Conservation (phyloP, 495 filamentous ascomycete species). For the Aspergillus affinis region DNA sequence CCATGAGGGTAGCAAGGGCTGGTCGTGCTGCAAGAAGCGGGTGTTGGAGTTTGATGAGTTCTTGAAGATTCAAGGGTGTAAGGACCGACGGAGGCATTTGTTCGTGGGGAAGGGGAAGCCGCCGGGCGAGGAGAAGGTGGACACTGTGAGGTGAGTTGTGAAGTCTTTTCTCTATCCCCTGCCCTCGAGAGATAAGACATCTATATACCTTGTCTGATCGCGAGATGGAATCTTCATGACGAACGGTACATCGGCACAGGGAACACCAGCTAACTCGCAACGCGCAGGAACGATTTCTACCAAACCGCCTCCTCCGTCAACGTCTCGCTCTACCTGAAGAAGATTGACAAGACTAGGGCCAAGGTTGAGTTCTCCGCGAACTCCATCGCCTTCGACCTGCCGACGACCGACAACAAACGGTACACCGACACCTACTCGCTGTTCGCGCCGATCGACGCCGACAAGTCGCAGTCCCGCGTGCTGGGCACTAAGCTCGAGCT, state of each 20-base stretch:
- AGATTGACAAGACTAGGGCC: conserved; percentile 81
- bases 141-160: conserved; percentile 67
- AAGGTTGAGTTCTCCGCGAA: conserved; percentile 63
- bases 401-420: conserved; percentile 80
- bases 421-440: conserved; percentile 74
- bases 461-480: conserved; percentile 75
- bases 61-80: conserved; percentile 89
- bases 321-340: conserved; percentile 92
- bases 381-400: conserved; percentile 70
- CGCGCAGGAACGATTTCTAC: conserved; percentile 82
- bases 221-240: background rate
- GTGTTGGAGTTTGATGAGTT: conserved; percentile 98
- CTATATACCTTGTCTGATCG: conserved; percentile 4
- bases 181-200: background rate
- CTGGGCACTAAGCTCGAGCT: conserved; percentile 95
- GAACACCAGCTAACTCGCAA: background rate
- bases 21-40: conserved; percentile 91
- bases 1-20: conserved; percentile 97
- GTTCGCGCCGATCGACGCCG: conserved; percentile 72
- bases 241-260: background rate
- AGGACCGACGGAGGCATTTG: conserved; percentile 74
- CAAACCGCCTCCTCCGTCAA: conserved; percentile 85
- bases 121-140: conserved; percentile 54
- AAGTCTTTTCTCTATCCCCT: background rate
- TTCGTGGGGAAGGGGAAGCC: conserved; percentile 79